Evolutionary conservation across 1,284 basidiomycete genomes (phyloP), one percentile per base, ranked within the genome.

Genomic region (Limonomyces culmigenus): DNA sequence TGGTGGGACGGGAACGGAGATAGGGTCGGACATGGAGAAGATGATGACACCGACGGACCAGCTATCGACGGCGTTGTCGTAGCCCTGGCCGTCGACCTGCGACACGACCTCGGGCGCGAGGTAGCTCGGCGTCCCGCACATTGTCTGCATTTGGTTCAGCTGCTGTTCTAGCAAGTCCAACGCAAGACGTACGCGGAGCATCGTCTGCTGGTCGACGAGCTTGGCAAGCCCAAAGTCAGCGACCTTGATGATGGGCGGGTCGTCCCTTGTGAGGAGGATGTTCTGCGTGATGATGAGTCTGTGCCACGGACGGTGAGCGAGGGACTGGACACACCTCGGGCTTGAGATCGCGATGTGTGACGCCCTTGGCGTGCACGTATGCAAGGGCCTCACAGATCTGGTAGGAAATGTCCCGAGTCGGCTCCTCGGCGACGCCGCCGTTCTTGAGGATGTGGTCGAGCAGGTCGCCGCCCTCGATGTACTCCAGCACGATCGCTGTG

Each of bases 141-240:
- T 80, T 0, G 85, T 88, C 75, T 83, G 19, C 17, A 38, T 12
- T 16, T 14, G 2, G 40, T 32, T 39, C 35, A 41, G 36, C 46
- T 36, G n/a, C 39, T 19, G 11, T 14, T 14, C 25, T 27, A 12
- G 30, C 1, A 29, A 32, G 34, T 15, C 5, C 11, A 19, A 35
- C 14, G 6, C 30, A 34, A 37, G 5, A 56, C 67, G 8, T 43
- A 79, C 78, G 41, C 65, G 64, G 12, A 83, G 55, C 65, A 76
- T 75, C 0, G 79, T 85, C 44, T 71, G 49, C 43, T 68, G 74
- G 43, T 84, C 78, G 30, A 86, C 74, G 39, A 79, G 74, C 51
- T 95, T 95, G 1, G 91, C 89, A 11, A 95, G 67, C 4, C 91
- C 91, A 51, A 93, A 95, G 53, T 93, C 91, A 2, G 89, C 89